Conservation (phyloP, 805 yeast genomes). For the Pichia kluyveri region DNA sequence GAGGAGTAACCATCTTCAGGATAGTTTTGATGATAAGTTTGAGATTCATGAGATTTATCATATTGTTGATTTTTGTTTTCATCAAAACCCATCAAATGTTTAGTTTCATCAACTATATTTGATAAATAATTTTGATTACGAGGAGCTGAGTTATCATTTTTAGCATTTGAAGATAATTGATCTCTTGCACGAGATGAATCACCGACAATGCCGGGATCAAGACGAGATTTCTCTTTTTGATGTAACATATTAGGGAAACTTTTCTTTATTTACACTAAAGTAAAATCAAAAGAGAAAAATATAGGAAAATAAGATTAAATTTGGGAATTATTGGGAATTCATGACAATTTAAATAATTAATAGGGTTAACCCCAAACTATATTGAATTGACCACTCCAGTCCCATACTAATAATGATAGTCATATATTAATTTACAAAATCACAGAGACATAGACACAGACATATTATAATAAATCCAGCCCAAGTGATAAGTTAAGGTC, state of each 20-base stretch:
- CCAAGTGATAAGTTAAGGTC: no score
- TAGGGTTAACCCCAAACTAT: no score
- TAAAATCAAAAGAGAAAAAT: no score
- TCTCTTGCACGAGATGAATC: not conserved
- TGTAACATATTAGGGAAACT: not conserved
- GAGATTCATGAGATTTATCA: not conserved
- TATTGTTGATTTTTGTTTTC: not conserved
- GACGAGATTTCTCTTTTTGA: not conserved
- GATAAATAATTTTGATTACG: slow-evolving; percentile 5
- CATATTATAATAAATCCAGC: no score
- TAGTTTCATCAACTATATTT: slow-evolving; percentile 4
- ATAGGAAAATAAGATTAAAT: no score
- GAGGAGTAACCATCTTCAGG: not conserved
- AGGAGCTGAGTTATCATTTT: slow-evolving; percentile 3
- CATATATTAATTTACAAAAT: no score
- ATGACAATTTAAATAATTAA: no score
- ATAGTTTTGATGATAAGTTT: not conserved
- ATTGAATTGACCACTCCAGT: no score
- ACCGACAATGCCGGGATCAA: not conserved
- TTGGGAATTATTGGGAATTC: no score
- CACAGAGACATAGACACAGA: no score
- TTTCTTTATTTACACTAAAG: no score
- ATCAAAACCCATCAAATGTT: slow-evolving; percentile 1
- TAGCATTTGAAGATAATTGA: not conserved
- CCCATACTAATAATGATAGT: no score